Evolutionary conservation across 345 rosid species (phyloP), one percentile per base, ranked within the genome.

Genomic region (Rubroshorea leprosula): DNA sequence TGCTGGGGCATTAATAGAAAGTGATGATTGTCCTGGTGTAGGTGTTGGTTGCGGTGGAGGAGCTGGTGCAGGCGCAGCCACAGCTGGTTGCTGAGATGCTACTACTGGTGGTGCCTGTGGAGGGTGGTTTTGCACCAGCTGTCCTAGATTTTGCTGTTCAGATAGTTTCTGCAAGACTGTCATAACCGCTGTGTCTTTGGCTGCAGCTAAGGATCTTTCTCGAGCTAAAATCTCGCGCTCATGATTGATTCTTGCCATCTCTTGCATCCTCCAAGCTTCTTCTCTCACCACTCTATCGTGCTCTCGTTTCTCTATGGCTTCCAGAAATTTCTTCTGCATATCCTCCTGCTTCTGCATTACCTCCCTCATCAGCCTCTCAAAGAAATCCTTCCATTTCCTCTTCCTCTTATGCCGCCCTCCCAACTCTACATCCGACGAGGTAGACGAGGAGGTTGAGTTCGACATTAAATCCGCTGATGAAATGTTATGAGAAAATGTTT

Each of bases 211-310:
- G 6, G 94, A 80, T 50, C 96, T 74, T 68, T 90, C 96, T 56
- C 82, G 86, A 23, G 83, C 86, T 23, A 87, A 63, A 55, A 83
- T 82, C 63, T 87, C 89, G 0, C 80, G 73, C 26, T 90, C 91
- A 17, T 78, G 63, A 65, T 68, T 81, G 46, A 90, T 78, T 64
- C 91, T 57, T 0, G 87, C 74, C 35, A 82, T 73, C 55, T 87
- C 96, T 59, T 87, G 96, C 62, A 64, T 54, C 65, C 87, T 77
- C 96, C 97, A 90, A 47, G 89, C 77, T 24, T 90, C 94, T 66
- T 90, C 96, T n/a, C 86, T 72, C 1, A 35, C 68, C 58, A 79
- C 51, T 62, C 89, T 77, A 41, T 90, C 94, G 0, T 71, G 82
- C 17, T 90, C 97, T 1, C 82, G 68, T 62, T 75, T 85, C 67